Conservation (phyloP, 176 grass and related monocot genomes). For the Cymbopogon citratus region DNA sequence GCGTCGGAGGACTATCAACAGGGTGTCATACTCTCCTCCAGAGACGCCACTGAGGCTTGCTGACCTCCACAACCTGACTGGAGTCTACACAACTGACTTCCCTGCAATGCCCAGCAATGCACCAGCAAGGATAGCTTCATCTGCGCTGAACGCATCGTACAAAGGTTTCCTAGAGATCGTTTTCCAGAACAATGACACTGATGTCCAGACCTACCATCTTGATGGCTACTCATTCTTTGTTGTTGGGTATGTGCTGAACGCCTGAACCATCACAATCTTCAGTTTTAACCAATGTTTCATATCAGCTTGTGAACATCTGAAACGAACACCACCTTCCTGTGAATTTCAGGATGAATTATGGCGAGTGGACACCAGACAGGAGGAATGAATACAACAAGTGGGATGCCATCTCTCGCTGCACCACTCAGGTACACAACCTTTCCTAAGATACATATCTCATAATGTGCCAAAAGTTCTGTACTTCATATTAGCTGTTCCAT, state of each 20-base stretch:
- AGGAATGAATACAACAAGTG: conserved; percentile 68
- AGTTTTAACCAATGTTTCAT: background rate
- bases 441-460: background rate
- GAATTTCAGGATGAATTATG: conserved; percentile 78
- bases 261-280: background rate
- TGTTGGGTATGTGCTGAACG: conserved; percentile 65
- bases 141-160: conserved; percentile 65
- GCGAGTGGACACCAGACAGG: conserved; percentile 62
- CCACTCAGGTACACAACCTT: conserved; percentile 61
- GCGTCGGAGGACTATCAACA: conserved; percentile 55
- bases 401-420: conserved; percentile 68
- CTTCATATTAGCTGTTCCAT: background rate
- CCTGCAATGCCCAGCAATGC: conserved; percentile 45
- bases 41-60: conserved; percentile 83
- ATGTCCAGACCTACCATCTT: conserved; percentile 77
- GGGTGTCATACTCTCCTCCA: conserved; percentile 65
- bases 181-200: conserved; percentile 90
- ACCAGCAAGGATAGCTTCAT: conserved; percentile 47
- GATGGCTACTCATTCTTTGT: conserved; percentile 96
- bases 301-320: background rate
- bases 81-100: conserved; percentile 71
- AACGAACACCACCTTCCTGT: background rate
- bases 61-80: conserved; percentile 51
- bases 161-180: conserved; percentile 93
- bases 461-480: background rate